Evolutionary conservation across 2,329 filamentous ascomycete genomes (phyloP).

Genomic region (Aspergillus japonicus): DNA sequence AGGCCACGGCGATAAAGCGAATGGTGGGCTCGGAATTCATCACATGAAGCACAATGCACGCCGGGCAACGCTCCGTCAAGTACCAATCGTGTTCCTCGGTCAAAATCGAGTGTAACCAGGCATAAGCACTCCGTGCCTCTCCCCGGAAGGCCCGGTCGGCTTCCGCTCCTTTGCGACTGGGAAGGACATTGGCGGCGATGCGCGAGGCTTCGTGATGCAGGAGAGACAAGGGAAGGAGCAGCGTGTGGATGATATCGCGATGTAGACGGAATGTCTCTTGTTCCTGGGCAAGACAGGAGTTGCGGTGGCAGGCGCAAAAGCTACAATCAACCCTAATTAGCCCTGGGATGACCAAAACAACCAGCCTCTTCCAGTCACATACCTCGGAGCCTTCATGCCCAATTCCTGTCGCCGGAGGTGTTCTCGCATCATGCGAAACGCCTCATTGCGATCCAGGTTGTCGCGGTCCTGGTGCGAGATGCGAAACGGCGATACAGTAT

Average conservation of each 20-base stretch:
- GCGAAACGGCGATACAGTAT: slow-evolving; percentile 28
- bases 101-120: slow-evolving; percentile 60
- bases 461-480: slow-evolving; percentile 32
- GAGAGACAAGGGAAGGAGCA: slow-evolving; percentile 58
- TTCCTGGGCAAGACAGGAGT: slow-evolving; percentile 30
- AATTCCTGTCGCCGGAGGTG: slow-evolving; percentile 37
- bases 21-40: slow-evolving; percentile 47
- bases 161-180: slow-evolving; percentile 50
- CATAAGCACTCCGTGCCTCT: slow-evolving; percentile 56
- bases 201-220: slow-evolving; percentile 56
- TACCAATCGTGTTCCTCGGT: slow-evolving; percentile 59
- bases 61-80: slow-evolving; percentile 55
- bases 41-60: slow-evolving; percentile 44
- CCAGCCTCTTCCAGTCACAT: slow-evolving; percentile 7
- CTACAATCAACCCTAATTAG: slow-evolving; percentile 22
- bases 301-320: slow-evolving; percentile 38
- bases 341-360: neutral
- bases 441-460: slow-evolving; percentile 35
- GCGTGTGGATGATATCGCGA: slow-evolving; percentile 59
- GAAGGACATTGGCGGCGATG: slow-evolving; percentile 52
- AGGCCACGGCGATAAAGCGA: slow-evolving; percentile 43
- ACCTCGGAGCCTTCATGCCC: slow-evolving; percentile 35
- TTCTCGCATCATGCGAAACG: slow-evolving; percentile 35
- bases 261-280: slow-evolving; percentile 49
- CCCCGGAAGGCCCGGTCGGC: slow-evolving; percentile 58